These are phyloP conservation scores for Fusarium secorum DNA, from an alignment of 2,329 filamentous ascomycete genomes.

Conservation along the genomic window DNA sequence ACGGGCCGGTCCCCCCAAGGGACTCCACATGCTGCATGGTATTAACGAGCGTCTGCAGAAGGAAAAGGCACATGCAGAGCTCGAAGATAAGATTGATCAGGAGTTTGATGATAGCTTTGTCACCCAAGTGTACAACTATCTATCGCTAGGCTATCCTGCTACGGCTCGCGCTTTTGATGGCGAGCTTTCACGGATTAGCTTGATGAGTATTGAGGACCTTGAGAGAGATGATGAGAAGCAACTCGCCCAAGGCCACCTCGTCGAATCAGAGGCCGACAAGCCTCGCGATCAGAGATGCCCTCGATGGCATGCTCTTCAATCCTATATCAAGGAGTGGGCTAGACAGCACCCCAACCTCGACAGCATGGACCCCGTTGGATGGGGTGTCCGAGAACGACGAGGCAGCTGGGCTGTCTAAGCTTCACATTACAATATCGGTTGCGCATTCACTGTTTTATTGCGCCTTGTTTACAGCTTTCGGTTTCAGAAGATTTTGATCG, in stretches of 20 bases:
- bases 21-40: conserved; percentile 59
- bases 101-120: conserved; percentile 88
- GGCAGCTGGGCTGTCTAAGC: conserved; percentile 76
- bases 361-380: conserved; percentile 65
- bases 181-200: conserved; percentile 83
- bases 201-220: conserved; percentile 73
- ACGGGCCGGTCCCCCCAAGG: conserved; percentile 50
- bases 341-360: conserved; percentile 81
- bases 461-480: not conserved
- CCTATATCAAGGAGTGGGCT: conserved; percentile 91
- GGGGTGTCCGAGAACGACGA: conserved; percentile 72
- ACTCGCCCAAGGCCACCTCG: conserved; percentile 76
- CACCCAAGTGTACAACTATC: conserved; percentile 96
- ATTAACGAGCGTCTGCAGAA: conserved; percentile 60
- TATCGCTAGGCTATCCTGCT: conserved; percentile 90
- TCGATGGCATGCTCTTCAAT: conserved; percentile 82
- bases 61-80: conserved; percentile 59
- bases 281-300: conserved; percentile 63
- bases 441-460: not conserved
- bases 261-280: conserved; percentile 57
- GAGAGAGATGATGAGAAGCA: conserved; percentile 71
- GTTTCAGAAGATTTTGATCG: not conserved
- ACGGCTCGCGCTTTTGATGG: conserved; percentile 84
- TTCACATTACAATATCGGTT: not conserved
- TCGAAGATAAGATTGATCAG: conserved; percentile 60